Evolutionary conservation across 1,284 basidiomycete species (phyloP).

Genomic region (Cryptococcus amylolentus): DNA sequence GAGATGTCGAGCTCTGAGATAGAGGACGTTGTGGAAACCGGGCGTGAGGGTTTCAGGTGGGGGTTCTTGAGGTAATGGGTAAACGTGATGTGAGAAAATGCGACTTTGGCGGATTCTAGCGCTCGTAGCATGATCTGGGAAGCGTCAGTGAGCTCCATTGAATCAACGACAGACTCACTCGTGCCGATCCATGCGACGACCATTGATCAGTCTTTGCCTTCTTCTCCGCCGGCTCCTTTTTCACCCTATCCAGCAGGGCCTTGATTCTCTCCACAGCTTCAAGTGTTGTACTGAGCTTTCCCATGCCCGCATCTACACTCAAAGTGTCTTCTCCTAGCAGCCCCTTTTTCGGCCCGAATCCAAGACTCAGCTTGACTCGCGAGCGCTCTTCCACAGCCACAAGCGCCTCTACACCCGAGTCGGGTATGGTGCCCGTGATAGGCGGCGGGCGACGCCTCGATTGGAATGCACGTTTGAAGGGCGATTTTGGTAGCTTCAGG

Average conservation of each 20-base stretch:
- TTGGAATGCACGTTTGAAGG: background rate
- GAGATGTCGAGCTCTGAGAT: background rate
- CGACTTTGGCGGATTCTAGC: constrained; percentile 28
- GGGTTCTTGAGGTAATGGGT: constrained; percentile 22
- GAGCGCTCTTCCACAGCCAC: constrained; percentile 23
- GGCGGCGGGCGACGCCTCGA: background rate
- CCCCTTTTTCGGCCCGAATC: constrained; percentile 38
- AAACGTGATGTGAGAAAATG: constrained; percentile 21
- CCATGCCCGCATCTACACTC: constrained; percentile 21
- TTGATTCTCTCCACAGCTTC: constrained; percentile 27
- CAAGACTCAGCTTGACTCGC: constrained; percentile 17
- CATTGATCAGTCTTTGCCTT: constrained; percentile 4
- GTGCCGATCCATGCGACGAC: constrained; percentile 9
- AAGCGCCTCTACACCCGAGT: constrained; percentile 22
- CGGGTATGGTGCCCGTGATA: background rate
- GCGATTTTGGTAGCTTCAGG: background rate
- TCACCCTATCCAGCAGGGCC: constrained; percentile 7
- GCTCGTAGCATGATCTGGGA: constrained; percentile 35
- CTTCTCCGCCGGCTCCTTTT: background rate
- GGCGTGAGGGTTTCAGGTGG: background rate
- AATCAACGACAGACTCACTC: constrained; percentile 11
- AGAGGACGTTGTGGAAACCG: constrained; percentile 13
- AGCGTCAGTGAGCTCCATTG: constrained; percentile 8
- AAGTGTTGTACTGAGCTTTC: constrained; percentile 21
- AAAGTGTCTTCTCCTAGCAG: constrained; percentile 39